Base-by-base conservation (phyloP, 2,329 filamentous ascomycete genomes). In the Thielaviopsis musarum region DNA sequence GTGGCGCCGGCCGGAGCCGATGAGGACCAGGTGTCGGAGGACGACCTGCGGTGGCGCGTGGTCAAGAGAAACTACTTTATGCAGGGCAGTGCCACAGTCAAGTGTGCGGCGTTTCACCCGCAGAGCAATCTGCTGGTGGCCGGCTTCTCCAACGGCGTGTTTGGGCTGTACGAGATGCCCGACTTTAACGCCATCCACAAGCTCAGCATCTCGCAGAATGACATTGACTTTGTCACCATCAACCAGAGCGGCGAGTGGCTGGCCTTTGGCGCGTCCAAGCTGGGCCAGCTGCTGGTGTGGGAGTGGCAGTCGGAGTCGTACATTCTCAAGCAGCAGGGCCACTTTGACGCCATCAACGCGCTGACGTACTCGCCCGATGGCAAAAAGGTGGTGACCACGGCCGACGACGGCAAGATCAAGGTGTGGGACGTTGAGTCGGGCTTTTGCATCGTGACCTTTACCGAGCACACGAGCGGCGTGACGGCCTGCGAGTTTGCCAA, bases 251-350 rank as follows among this genome's bases (percentile, higher is more conserved):
- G 93, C 57, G 91, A 97, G 73, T 98, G 93, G 93, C 75, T 98
- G 22, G 94, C 94, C 0, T 96, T 98, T 70, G 93, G 91, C 15
- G 93, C 94, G 0, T 95, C 93, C 1, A 94, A 94, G 66, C 78
- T 95, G 5, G 94, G 94, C 0, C 93, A 98, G 69, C 77, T 98
- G n/a, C 75, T 98, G 3, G 93, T 98, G 3, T 98, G 93, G 93
- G 93, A 98, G 70, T 98, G 94, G 91, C 91, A 97, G 69, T 98
- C 93, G 0, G 94, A 98, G 71, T 97, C 91, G 5, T 98, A 98
- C 70, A 94, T 98, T 61, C 76, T 98, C 54, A 98, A 98, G 72
- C 93, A 98, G 68, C 93, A 97, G 71, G 93, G 91, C 0, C 93
- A 98, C 71, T 91, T 95, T 64, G 93, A 98, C 69, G 87, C 89